Percentiles rank a stretch among this genome's conserved stretches.
These are phyloP conservation scores for Penicillium olsonii DNA, from an alignment of 2,329 filamentous ascomycete genomes.

Conservation along the genomic window DNA sequence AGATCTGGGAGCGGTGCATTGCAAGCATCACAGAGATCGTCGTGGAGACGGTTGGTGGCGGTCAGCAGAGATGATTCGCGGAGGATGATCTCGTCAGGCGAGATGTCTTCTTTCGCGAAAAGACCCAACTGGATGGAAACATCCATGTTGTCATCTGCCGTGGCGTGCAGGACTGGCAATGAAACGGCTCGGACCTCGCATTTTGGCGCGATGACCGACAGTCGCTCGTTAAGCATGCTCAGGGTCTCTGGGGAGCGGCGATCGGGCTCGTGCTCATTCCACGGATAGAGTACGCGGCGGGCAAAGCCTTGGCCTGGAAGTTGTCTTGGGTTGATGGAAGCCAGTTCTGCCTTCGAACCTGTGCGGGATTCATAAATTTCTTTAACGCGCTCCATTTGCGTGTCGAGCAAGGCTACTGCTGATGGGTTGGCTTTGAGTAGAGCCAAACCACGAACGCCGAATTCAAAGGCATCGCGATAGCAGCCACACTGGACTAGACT, in stretches of 20 bases:
- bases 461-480: slow-evolving; percentile 44
- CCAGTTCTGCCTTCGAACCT: slow-evolving; percentile 12
- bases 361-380: slow-evolving; percentile 21
- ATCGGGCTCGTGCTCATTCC: slow-evolving; percentile 63
- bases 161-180: slow-evolving; percentile 67
- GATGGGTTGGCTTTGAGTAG: slow-evolving; percentile 20
- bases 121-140: slow-evolving; percentile 76
- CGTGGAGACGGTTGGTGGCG: slow-evolving; percentile 83
- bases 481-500: slow-evolving; percentile 42
- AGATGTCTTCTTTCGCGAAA: slow-evolving; percentile 81
- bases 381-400: slow-evolving; percentile 33
- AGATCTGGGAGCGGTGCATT: slow-evolving; percentile 70
- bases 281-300: slow-evolving; percentile 61
- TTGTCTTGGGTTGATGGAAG: slow-evolving; percentile 30
- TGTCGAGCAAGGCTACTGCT: slow-evolving; percentile 18
- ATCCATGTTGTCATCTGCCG: slow-evolving; percentile 26
- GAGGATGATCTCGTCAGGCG: slow-evolving; percentile 73
- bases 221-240: slow-evolving; percentile 68
- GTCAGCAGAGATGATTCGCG: slow-evolving; percentile 83
- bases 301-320: slow-evolving; percentile 43
- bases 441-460: slow-evolving; percentile 35
- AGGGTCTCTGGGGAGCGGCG: slow-evolving; percentile 59
- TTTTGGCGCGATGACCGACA: slow-evolving; percentile 72
- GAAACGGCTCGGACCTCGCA: slow-evolving; percentile 76
- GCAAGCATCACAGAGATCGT: slow-evolving; percentile 86